phyloP scores from a whole-genome alignment of 371 early-diverging fungal species.

The Nematocida homosporus region DNA sequence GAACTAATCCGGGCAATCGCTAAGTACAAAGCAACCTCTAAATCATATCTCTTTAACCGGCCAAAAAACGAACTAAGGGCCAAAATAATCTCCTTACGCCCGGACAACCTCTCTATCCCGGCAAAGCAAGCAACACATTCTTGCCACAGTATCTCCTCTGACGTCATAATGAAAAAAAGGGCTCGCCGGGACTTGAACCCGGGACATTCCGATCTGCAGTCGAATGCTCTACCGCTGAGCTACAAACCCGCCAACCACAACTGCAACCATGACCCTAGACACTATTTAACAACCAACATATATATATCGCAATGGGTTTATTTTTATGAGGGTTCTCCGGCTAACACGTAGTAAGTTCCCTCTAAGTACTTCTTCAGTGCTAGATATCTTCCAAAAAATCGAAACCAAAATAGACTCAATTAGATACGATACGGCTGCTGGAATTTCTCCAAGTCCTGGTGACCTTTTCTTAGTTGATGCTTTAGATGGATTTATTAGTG shows the following conservation, averaged over 20 bases:
- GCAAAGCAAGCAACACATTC: conserved; percentile 52
- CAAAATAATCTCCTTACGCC: conserved; percentile 64
- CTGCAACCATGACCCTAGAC: neutral
- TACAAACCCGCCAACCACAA: conserved; percentile 46
- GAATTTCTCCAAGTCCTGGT: conserved; percentile 38
- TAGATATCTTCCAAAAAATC: conserved; percentile 41
- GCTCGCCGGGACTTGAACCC: conserved; percentile 64
- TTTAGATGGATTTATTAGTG: conserved; percentile 10
- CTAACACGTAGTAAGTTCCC: conserved; percentile 37
- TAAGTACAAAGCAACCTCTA: conserved; percentile 61
- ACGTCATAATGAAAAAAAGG: conserved; percentile 59
- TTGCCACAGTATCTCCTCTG: conserved; percentile 22
- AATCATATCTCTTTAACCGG: conserved; percentile 21
- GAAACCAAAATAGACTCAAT: neutral
- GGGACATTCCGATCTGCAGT: conserved; percentile 66
- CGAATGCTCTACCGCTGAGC: conserved; percentile 67
- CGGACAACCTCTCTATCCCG: conserved; percentile 52
- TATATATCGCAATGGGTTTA: conserved; percentile 2
- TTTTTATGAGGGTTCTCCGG: conserved; percentile 46
- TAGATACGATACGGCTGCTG: neutral
- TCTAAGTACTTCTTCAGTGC: conserved; percentile 36
- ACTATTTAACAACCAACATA: neutral
- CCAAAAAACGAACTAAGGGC: conserved; percentile 53
- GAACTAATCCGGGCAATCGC: conserved; percentile 69
- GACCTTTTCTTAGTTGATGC: conserved; percentile 44